Base-by-base conservation (phyloP, 495 filamentous ascomycete genomes). In the Jackrogersella minutella region DNA sequence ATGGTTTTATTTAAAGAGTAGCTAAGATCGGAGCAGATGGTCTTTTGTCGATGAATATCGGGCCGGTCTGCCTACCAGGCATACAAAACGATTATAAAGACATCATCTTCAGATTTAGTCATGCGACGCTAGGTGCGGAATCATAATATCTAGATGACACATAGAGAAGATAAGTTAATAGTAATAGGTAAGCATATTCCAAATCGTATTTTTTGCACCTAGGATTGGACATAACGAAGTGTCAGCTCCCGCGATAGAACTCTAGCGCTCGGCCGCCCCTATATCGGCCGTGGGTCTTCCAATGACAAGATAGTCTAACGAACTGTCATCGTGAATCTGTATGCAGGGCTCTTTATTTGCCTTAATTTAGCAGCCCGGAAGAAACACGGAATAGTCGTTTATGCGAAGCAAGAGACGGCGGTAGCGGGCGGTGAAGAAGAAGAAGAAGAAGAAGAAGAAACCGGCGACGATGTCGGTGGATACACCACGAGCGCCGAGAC, bases 401-500 rank as follows among this genome's bases (percentile, higher is more conserved):
- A 13, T 40, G 34, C 8, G 31, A 49, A 26, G 26, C 26, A 56
- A 37, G 50, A 53, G 40, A 43, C 11, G 40, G 31, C 33, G 52
- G 51, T 56, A 41, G n/a, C n/a, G n/a, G n/a, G n/a, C n/a, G n/a
- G n/a, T n/a, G n/a, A n/a, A n/a, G n/a, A n/a, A n/a, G n/a, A n/a
- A n/a, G n/a, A n/a, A n/a, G n/a, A n/a, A n/a, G n/a, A n/a, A n/a
- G 13, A 26, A 55, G 43, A 30, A 30, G 9, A 47, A n/a, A 7
- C 14, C 28, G 14, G 1, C 19, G 50, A 41, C 9, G n/a, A 33
- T 14, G 19, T 10, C 3, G 56, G 14, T 60, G 41, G 49, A 39
- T 28, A 61, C 11, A 36, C 51, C 43, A 57, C 34, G 56, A 60
- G 43, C 40, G 55, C 55, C 55, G 44, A 44, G 47, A 46, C 31